These are phyloP conservation scores for Prunus armeniaca DNA, from an alignment of 306 rosid genomes.

Conservation along the genomic window DNA sequence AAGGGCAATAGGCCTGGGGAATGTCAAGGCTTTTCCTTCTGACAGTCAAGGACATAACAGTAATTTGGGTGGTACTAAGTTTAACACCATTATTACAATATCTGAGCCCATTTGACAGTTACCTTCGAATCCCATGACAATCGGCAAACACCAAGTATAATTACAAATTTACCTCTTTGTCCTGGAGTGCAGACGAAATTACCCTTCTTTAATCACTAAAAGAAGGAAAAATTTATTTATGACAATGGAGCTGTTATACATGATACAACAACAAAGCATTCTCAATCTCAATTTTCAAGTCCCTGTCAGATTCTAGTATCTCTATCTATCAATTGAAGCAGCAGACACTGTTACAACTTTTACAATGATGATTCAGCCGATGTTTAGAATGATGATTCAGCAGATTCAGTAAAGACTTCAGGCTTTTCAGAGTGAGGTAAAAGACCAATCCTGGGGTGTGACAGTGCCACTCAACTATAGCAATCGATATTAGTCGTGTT, in stretches of 20 bases:
- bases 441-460: conserved; percentile 16
- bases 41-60: conserved; percentile 36
- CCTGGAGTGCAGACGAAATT: not conserved
- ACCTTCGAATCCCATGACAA: not conserved
- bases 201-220: not conserved
- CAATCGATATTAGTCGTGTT: not conserved
- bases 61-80: not conserved
- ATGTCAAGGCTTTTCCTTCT: conserved; percentile 37
- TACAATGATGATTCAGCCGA: not conserved
- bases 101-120: not conserved
- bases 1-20: conserved; percentile 41
- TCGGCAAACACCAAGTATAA: not conserved
- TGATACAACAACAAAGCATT: not conserved
- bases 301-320: not conserved
- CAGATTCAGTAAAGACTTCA: too few species aligned
- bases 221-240: conserved; percentile 2
- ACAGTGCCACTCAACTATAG: conserved; percentile 16
- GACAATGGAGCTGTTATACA: not conserved
- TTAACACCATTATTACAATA: not conserved
- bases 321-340: conserved; percentile 10
- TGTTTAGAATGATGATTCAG: not conserved
- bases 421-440: not conserved
- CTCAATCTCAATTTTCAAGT: conserved; percentile 13
- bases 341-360: conserved; percentile 13
- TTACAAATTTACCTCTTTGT: not conserved